These are phyloP conservation scores for Musa schizocarpa DNA, from an alignment of 176 grass and related monocot species.

Conservation along the genomic window DNA sequence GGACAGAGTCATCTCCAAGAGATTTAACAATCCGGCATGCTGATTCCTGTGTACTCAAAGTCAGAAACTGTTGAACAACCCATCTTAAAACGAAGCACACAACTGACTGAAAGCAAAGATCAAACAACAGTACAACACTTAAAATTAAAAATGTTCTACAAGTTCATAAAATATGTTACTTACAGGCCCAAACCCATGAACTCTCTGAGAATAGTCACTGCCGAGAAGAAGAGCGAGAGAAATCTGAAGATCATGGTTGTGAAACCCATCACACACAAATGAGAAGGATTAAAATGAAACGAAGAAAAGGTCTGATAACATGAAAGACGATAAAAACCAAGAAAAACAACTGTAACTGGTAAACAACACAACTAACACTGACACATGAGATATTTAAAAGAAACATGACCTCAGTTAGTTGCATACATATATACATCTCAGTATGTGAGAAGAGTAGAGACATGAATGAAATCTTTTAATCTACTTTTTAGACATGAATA, in stretches of 20 bases:
- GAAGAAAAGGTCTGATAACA: neutral
- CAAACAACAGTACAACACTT: neutral
- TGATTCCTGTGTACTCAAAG: constrained; percentile 48
- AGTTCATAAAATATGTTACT: constrained; percentile 25
- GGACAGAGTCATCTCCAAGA: constrained; percentile 58
- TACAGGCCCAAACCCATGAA: constrained; percentile 74
- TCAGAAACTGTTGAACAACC: neutral
- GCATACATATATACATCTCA: too few relatives aligned
- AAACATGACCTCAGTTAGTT: too few relatives aligned
- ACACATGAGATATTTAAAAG: too few relatives aligned
- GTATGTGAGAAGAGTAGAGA: neutral
- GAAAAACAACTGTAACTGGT: neutral
- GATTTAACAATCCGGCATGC: constrained; percentile 91
- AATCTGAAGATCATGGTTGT: constrained; percentile 41
- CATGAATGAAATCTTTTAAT: neutral
- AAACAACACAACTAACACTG: neutral
- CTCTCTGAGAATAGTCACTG: constrained; percentile 76
- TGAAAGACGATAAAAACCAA: neutral
- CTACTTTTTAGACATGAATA: neutral
- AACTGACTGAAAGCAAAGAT: neutral
- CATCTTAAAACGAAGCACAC: neutral
- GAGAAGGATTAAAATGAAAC: constrained; percentile 3
- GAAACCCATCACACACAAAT: constrained; percentile 6
- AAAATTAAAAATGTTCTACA: neutral
- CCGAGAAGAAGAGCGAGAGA: constrained; percentile 87